These are phyloP conservation scores for Fusarium haematococcum DNA, from an alignment of 2,329 filamentous ascomycete species.

Conservation along the genomic window DNA sequence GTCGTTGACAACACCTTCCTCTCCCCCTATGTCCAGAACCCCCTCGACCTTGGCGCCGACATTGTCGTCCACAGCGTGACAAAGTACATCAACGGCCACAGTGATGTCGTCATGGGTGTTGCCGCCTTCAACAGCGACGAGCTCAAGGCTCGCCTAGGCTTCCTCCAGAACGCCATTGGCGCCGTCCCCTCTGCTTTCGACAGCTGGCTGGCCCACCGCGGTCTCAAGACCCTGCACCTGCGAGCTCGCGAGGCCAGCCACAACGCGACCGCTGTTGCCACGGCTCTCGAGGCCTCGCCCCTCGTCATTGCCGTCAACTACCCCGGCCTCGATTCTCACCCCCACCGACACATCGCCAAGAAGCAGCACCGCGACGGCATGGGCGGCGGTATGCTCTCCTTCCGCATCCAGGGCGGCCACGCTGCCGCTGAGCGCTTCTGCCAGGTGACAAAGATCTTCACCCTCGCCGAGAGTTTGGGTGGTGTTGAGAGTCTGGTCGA, in stretches of 20 bases:
- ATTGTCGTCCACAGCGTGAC: conserved; percentile 97
- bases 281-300: conserved; percentile 80
- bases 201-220: conserved; percentile 97
- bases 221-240: conserved; percentile 95
- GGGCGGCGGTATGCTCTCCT: conserved; percentile 97
- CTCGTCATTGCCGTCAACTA: conserved; percentile 95
- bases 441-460: conserved; percentile 89
- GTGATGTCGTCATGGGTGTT: conserved; percentile 97
- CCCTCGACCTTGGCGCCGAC: conserved; percentile 93
- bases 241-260: conserved; percentile 85
- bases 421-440: conserved; percentile 92
- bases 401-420: conserved; percentile 90
- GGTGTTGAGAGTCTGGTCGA: conserved; percentile 94
- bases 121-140: conserved; percentile 92
- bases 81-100: conserved; percentile 99
- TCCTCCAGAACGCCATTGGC: conserved; percentile 97
- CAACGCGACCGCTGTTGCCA: conserved; percentile 84
- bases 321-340: conserved; percentile 88
- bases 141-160: conserved; percentile 81
- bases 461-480: conserved; percentile 90
- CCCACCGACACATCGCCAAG: conserved; percentile 83
- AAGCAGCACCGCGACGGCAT: conserved; percentile 95
- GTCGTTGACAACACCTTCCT: conserved; percentile 99
- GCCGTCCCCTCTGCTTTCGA: conserved; percentile 96
- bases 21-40: conserved; percentile 96